These are phyloP conservation scores for Aspergillus eucalypticola DNA, from an alignment of 2,329 filamentous ascomycete genomes.

Conservation along the genomic window DNA sequence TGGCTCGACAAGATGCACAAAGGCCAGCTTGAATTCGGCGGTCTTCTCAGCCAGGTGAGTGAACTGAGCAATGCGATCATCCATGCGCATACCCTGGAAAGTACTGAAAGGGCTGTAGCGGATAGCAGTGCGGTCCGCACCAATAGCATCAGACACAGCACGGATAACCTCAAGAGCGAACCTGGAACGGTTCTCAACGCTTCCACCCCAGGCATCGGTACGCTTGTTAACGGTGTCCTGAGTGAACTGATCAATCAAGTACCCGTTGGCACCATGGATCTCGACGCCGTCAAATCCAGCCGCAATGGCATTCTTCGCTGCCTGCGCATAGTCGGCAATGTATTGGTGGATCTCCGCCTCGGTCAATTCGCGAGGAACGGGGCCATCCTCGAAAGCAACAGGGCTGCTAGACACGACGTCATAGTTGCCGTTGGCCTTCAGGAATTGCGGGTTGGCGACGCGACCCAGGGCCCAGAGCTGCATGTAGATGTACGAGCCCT, in stretches of 20 bases:
- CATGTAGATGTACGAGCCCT: slow-evolving; percentile 60
- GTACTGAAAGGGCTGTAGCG: slow-evolving; percentile 49
- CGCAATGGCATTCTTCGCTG: slow-evolving; percentile 54
- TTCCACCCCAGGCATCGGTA: slow-evolving; percentile 54
- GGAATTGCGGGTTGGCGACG: slow-evolving; percentile 45
- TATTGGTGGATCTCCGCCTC: slow-evolving; percentile 47
- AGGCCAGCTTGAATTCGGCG: slow-evolving; percentile 57
- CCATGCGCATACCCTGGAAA: slow-evolving; percentile 57
- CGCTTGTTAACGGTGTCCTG: slow-evolving; percentile 51
- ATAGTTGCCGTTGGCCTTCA: slow-evolving; percentile 16
- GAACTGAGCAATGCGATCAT: slow-evolving; percentile 65
- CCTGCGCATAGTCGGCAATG: slow-evolving; percentile 46
- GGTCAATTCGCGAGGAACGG: slow-evolving; percentile 34
- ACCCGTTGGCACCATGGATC: slow-evolving; percentile 53
- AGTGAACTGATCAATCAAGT: slow-evolving; percentile 55
- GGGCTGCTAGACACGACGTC: slow-evolving; percentile 27
- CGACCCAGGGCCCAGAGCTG: slow-evolving; percentile 66
- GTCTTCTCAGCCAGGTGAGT: slow-evolving; percentile 56
- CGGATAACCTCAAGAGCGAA: slow-evolving; percentile 57
- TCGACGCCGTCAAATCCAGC: slow-evolving; percentile 58
- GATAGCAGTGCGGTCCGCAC: slow-evolving; percentile 47
- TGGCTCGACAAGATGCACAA: slow-evolving; percentile 63
- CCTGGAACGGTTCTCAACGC: slow-evolving; percentile 52
- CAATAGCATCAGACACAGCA: slow-evolving; percentile 46
- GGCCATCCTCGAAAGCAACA: slow-evolving; percentile 23